Evolutionary conservation across 2,329 filamentous ascomycete genomes (phyloP).

Genomic region (Nemania sp.): DNA sequence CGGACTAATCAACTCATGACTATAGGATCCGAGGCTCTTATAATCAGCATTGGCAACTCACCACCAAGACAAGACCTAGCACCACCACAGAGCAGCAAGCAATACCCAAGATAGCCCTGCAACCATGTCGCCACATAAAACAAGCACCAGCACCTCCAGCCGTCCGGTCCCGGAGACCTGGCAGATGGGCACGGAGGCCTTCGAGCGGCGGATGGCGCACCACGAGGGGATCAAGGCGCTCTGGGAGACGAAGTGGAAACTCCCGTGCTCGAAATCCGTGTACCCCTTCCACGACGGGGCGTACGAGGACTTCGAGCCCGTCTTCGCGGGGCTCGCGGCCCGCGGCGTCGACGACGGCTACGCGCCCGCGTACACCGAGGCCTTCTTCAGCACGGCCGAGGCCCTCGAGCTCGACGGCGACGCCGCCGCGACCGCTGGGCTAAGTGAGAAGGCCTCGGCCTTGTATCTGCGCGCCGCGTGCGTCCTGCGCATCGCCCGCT

Average conservation of each 20-base stretch:
- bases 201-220: conserved; percentile 64
- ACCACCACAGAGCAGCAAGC: too few species aligned
- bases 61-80: background rate
- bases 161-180: conserved; percentile 50
- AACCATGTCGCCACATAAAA: conserved; percentile 51
- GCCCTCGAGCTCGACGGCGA: conserved; percentile 66
- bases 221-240: conserved; percentile 70
- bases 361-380: conserved; percentile 72
- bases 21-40: background rate
- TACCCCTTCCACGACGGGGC: conserved; percentile 81
- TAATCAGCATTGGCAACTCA: background rate
- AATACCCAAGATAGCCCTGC: background rate
- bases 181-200: conserved; percentile 59
- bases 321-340: conserved; percentile 72
- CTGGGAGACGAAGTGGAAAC: conserved; percentile 83
- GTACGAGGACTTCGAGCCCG: conserved; percentile 75
- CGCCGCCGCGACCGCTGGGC: conserved; percentile 59
- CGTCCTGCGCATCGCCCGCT: conserved; percentile 79
- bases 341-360: conserved; percentile 74
- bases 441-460: background rate
- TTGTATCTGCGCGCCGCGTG: conserved; percentile 78
- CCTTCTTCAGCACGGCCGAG: conserved; percentile 72
- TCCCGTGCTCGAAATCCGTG: conserved; percentile 71
- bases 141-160: background rate
- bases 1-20: background rate